Evolutionary conservation across 2,329 filamentous ascomycete species (phyloP).

Genomic region (Botrytis cinerea): DNA sequence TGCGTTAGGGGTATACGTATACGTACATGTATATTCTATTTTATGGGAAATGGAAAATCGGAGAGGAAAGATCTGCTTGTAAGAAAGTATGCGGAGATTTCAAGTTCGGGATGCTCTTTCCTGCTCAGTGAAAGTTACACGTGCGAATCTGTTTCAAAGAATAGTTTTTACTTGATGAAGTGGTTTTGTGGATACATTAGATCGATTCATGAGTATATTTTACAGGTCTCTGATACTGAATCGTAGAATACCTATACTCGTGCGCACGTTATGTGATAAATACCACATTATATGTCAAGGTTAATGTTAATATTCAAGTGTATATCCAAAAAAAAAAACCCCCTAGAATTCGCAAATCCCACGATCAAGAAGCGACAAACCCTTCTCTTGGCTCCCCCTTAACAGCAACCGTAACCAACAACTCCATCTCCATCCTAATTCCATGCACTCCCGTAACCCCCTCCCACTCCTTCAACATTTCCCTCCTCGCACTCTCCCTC

Average conservation of each 20-base stretch:
- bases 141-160: no score
- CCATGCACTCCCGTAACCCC: slow-evolving; percentile 21
- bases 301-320: no score
- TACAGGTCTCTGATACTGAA: background rate
- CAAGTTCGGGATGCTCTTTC: background rate
- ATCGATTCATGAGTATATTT: background rate
- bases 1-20: no score
- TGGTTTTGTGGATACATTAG: fast-evolving
- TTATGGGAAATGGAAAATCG: no score
- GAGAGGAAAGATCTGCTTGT: background rate
- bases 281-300: background rate
- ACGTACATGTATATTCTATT: no score
- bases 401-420: slow-evolving; percentile 28
- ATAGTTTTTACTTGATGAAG: background rate
- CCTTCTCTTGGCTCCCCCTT: background rate
- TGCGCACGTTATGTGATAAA: background rate
- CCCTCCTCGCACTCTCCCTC: slow-evolving; percentile 21
- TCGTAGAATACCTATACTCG: background rate
- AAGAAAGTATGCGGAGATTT: background rate
- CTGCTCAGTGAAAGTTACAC: background rate
- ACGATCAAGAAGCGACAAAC: background rate
- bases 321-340: fast-evolving
- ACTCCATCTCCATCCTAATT: slow-evolving; percentile 27
- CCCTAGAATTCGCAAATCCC: background rate
- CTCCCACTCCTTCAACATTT: slow-evolving; percentile 27